phyloP scores from a whole-genome alignment of 768 basidiomycete genomes.

The Leccinum truebloodii region DNA sequence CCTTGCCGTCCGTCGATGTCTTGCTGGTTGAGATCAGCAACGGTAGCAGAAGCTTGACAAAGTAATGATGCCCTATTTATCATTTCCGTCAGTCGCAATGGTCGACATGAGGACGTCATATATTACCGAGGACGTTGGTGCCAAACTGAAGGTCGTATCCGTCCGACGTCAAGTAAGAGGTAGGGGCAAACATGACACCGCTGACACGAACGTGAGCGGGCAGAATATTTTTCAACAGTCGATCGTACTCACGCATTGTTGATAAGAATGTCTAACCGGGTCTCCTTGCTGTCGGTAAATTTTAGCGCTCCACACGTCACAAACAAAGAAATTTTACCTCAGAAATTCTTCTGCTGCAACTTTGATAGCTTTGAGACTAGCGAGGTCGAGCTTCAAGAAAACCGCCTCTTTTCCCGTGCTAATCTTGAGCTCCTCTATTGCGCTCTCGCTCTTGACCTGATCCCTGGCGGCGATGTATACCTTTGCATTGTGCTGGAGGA shows the following conservation, averaged over 20 bases:
- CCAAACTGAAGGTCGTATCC: conserved; percentile 62
- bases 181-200: conserved; percentile 47
- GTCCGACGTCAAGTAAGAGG: conserved; percentile 44
- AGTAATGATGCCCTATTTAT: conserved; percentile 42
- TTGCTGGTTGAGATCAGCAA: conserved; percentile 38
- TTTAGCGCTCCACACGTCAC: not conserved
- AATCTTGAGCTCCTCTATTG: conserved; percentile 53
- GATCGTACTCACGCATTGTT: conserved; percentile 45
- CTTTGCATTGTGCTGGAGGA: conserved; percentile 60
- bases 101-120: conserved; percentile 13
- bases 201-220: conserved; percentile 24
- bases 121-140: conserved; percentile 51
- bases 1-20: conserved; percentile 25
- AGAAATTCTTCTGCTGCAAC: conserved; percentile 41
- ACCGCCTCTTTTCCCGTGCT: conserved; percentile 44
- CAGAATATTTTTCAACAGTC: not conserved
- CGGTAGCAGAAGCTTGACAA: conserved; percentile 48
- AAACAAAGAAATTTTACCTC: conserved; percentile 19
- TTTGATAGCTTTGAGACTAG: conserved; percentile 38
- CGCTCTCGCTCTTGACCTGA: conserved; percentile 43
- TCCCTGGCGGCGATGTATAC: conserved; percentile 63
- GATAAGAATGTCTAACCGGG: conserved; percentile 45
- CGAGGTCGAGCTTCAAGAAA: conserved; percentile 47
- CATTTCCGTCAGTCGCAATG: conserved; percentile 20
- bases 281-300: conserved; percentile 40